These are phyloP conservation scores for Gastrodia elata DNA, from an alignment of 106 monocot genomes.

Conservation along the genomic window DNA sequence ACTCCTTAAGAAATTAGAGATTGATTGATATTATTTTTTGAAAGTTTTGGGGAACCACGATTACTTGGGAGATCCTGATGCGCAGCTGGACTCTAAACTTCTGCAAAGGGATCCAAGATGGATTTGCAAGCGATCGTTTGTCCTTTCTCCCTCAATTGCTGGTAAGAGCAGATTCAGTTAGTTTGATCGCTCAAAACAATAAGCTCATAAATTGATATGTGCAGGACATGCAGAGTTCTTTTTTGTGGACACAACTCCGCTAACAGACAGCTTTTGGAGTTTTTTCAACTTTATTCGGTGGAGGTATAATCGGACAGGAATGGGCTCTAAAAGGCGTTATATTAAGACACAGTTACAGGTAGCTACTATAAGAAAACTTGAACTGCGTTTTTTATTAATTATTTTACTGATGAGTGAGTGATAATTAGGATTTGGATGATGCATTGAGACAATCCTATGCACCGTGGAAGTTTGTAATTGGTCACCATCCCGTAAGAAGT, in stretches of 20 bases:
- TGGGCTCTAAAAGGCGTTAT: conserved; percentile 39
- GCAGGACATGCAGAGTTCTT: conserved; percentile 44
- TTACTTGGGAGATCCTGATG: conserved; percentile 60
- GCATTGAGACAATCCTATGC: conserved; percentile 49
- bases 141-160: conserved; percentile 46
- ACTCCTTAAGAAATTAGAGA: too few relatives aligned
- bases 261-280: conserved; percentile 36
- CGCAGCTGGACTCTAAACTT: conserved; percentile 53
- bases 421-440: conserved; percentile 56
- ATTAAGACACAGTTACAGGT: conserved; percentile 34
- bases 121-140: conserved; percentile 72
- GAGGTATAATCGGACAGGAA: conserved; percentile 51
- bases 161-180: background rate
- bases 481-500: conserved; percentile 54
- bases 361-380: background rate
- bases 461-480: conserved; percentile 41
- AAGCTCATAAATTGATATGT: too few relatives aligned
- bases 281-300: conserved; percentile 4
- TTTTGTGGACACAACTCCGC: conserved; percentile 55
- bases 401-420: too few relatives aligned
- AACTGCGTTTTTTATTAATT: too few relatives aligned
- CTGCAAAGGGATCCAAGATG: conserved; percentile 46
- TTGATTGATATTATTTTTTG: too few relatives aligned
- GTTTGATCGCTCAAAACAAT: background rate
- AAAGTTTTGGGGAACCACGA: conserved; percentile 91